These are phyloP conservation scores for Lentinula detonsa DNA, from an alignment of 768 basidiomycete genomes.

Conservation along the genomic window DNA sequence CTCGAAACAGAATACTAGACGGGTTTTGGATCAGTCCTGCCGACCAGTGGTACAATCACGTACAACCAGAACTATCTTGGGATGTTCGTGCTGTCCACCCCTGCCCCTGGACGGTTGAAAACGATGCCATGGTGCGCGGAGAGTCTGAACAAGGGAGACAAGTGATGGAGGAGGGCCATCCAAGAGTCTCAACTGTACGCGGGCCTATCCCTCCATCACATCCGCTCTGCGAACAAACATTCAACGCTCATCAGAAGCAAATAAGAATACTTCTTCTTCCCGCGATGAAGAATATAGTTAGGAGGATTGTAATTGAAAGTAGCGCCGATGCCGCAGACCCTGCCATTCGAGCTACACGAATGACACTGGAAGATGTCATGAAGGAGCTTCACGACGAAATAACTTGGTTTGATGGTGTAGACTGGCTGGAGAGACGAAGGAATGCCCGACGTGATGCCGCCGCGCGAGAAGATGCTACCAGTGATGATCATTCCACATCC, in stretches of 20 bases:
- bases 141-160: constrained; percentile 14
- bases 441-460: constrained; percentile 17
- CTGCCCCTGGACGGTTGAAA: constrained; percentile 52
- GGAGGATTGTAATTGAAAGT: constrained; percentile 61
- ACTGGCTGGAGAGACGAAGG: constrained; percentile 51
- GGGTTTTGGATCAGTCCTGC: constrained; percentile 74
- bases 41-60: constrained; percentile 55
- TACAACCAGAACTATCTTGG: constrained; percentile 16
- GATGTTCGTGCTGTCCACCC: constrained; percentile 38
- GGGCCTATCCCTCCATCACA: constrained; percentile 56
- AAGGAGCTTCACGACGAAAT: constrained; percentile 50
- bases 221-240: constrained; percentile 59
- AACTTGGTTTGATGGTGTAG: constrained; percentile 69
- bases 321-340: constrained; percentile 47
- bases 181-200: constrained; percentile 37
- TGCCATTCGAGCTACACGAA: constrained; percentile 44
- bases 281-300: constrained; percentile 63
- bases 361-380: constrained; percentile 59
- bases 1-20: constrained; percentile 62
- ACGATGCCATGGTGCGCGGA: constrained; percentile 10
- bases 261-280: constrained; percentile 56
- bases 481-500: neutral
- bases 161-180: constrained; percentile 36
- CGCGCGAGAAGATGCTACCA: neutral
- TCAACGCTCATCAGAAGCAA: constrained; percentile 50